Evolutionary conservation across 2,329 filamentous ascomycete genomes (phyloP), one percentile per base, ranked within the genome.

Genomic region (Fusarium marasasianum): DNA sequence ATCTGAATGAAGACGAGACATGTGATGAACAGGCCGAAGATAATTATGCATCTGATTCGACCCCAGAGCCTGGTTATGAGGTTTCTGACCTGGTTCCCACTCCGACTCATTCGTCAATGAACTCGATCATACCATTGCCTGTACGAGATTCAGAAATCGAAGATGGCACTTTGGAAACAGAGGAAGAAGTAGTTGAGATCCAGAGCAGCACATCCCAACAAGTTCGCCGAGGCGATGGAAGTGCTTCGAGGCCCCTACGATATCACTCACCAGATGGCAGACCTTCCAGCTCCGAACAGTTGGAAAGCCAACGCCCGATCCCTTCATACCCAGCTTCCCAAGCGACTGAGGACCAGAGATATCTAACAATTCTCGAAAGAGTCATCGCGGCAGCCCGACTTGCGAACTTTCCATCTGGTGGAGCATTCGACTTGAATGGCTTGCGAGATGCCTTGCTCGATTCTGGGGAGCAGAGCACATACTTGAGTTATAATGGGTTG

Each of bases 401-500:
- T 6, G 56, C 67, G 1, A n/a, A 51, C 15, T 73, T 76, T 24
- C 70, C 72, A 33, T 56, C 62, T 4, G 7, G 33, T 18, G 72
- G 67, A 3, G 33, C 57, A 4, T 75, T 76, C 8, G 62, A 75
- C 50, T 44, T 75, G 57, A 57, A 50, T 31, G 38, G 13, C 9
- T 6, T 76, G n/a, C 62, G 50, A 7, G 37, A 66, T 48, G 50
- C 62, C n/a, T 29, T 76, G 7, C 31, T 62, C 13, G 33, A 15
- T 11, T 15, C n/a, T 15, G 35, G 5, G 22, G 17, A 45, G 31
- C 8, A 8, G 18, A 15, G 37, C 37, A 15, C 8, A 4, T 65
- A 60, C 47, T 35, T 63, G 53, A 63, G 69, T 9, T 78, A 72
- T n/a, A 41, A 74, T 22, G 77, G 76, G 0, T 8, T 74, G 18